Percentiles rank a stretch among this genome's conserved stretches.
Conservation (phyloP, 345 rosid genomes). For the Sonneratia alba region DNA sequence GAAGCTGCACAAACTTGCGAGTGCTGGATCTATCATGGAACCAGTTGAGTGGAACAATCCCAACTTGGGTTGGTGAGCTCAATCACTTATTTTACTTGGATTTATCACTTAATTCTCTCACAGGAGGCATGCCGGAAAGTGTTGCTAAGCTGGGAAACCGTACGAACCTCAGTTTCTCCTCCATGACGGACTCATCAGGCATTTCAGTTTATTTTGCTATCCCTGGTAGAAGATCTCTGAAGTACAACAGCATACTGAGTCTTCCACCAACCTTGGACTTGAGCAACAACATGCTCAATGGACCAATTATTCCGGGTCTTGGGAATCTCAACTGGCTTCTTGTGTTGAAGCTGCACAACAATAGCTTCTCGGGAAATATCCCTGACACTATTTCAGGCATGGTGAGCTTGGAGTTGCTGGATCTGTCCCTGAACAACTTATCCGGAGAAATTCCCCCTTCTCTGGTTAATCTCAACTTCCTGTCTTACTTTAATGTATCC, state of each 20-base stretch:
- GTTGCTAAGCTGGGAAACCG: conserved; percentile 2
- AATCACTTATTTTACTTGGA: conserved; percentile 13
- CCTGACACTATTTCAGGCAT: conserved; percentile 1
- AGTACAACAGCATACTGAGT: not conserved
- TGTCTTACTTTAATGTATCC: conserved; percentile 2
- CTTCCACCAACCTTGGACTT: conserved; percentile 7
- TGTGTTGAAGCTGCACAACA: conserved; percentile 7
- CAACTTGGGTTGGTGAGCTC: conserved; percentile 9
- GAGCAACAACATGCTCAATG: conserved; percentile 8
- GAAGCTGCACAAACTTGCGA: conserved; percentile 10
- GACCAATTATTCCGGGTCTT: conserved; percentile 7
- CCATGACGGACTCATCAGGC: not conserved
- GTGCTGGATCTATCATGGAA: conserved; percentile 16
- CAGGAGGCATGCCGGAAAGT: conserved; percentile 11
- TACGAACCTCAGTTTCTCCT: not conserved
- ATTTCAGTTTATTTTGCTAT: not conserved
- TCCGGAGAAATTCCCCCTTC: conserved; percentile 8
- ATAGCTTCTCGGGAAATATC: conserved; percentile 7
- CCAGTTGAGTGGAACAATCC: conserved; percentile 11
- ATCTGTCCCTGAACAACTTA: conserved; percentile 6
- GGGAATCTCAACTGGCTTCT: conserved; percentile 6
- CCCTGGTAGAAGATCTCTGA: not conserved
- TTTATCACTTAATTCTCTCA: conserved; percentile 9
- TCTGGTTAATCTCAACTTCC: conserved; percentile 1
- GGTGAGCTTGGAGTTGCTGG: conserved; percentile 2